A percentile compares a stretch with the other conserved stretches of the same genome.
phyloP scores from a whole-genome alignment of 441 rosid genomes.

The Flueggea neowawraea region DNA sequence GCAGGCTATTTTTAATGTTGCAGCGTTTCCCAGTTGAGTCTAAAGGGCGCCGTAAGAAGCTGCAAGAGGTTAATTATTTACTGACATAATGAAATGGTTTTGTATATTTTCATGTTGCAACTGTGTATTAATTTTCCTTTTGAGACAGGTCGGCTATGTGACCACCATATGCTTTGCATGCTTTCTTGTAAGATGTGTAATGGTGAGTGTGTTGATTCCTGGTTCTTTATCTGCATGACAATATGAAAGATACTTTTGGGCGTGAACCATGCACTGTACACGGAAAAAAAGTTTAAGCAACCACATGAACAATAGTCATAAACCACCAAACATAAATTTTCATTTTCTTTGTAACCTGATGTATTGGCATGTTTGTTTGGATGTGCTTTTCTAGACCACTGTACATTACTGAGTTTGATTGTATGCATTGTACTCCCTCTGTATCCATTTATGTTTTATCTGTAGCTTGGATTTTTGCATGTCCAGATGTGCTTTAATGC shows the following conservation, averaged over 20 bases:
- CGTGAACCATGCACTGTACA: too few relatives aligned
- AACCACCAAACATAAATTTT: too few relatives aligned
- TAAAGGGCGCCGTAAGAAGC: conserved; percentile 85
- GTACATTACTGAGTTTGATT: too few relatives aligned
- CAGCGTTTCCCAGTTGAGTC: conserved; percentile 95
- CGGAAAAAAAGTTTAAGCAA: too few relatives aligned
- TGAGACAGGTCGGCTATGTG: conserved; percentile 87
- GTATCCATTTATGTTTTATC: not conserved
- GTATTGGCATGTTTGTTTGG: too few relatives aligned
- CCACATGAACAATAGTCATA: too few relatives aligned
- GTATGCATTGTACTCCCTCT: too few relatives aligned
- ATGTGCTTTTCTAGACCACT: too few relatives aligned
- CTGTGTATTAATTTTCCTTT: conserved; percentile 16
- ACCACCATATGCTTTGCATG: conserved; percentile 86
- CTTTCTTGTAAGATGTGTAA: conserved; percentile 83
- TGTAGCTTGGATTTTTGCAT: conserved; percentile 5
- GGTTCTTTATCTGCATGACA: not conserved
- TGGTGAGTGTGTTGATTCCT: conserved; percentile 46
- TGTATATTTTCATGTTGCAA: conserved; percentile 1
- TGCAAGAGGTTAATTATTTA: conserved; percentile 66
- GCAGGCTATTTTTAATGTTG: conserved; percentile 90
- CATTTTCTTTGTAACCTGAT: too few relatives aligned
- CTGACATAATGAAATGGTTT: not conserved
- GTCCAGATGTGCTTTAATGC: conserved; percentile 83
- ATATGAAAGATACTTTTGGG: not conserved